Base-by-base conservation (phyloP, 371 early-diverging fungal genomes). In the Saksenaea oblongispora region DNA sequence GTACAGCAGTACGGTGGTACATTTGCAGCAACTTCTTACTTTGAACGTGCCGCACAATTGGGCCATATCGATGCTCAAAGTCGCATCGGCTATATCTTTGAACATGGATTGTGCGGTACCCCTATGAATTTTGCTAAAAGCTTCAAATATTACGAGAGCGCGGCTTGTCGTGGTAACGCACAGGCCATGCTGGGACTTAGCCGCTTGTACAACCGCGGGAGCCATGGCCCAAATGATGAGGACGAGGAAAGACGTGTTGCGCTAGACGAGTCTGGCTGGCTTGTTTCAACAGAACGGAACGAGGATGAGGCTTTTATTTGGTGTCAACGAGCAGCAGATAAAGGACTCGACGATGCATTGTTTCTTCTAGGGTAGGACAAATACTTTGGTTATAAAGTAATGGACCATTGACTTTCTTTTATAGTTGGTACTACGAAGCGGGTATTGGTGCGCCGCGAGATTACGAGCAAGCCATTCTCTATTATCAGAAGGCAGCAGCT, bases 291-390 rank as follows among this genome's bases (percentile, higher is more conserved):
- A 15, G 37, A 59, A 1, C 62, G 67, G 13, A 77, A 88, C 14
- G 85, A 86, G 54, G 87, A 79, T 65, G 65, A 61, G 13, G 73
- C 82, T 0, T 81, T 76, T 47, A 59, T 53, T 44, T 81, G 82
- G 82, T 81, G 82, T 65, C 70, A 69, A 58, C 56, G 66, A 26
- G 79, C 79, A n/a, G 77, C 75, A 26, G 71, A 71, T 10, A 59
- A 65, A 41, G 66, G 80, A 17, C 34, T 75, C n/a, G 67, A 67
- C 18, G 75, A 78, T 56, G 82, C 82, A 9, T 65, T 59, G 34
- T 81, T 70, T 58, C 54, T 76, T 34, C 59, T 79, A 54, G 80
- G 80, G 79, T 78, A 71, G 63, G 61, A 66, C 1, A 3, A 5
- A 26, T 24, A 15, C 37, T 65, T 28, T 22, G 22, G 22, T 9